phyloP scores from a whole-genome alignment of 164 flowering plant species.

The Stephania japonica region DNA sequence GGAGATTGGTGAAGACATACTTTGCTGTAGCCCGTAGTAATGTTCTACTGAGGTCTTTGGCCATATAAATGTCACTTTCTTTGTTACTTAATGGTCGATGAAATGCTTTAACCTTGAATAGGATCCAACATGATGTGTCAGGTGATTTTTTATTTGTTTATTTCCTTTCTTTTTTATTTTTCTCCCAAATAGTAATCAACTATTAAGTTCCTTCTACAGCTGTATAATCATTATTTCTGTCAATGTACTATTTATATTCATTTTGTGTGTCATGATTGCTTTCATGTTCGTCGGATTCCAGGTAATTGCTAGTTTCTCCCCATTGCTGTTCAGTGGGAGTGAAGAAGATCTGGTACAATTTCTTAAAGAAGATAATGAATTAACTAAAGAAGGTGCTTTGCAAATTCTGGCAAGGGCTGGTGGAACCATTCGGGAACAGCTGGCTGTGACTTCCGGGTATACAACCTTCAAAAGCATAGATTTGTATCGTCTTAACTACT shows the following conservation, averaged over 20 bases:
- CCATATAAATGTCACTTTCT: neutral
- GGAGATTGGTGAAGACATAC: too few relatives aligned
- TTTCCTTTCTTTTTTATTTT: too few relatives aligned
- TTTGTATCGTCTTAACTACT: neutral
- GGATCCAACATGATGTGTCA: neutral
- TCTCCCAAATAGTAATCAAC: too few relatives aligned
- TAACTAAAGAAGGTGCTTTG: conserved; percentile 77
- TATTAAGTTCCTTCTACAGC: neutral
- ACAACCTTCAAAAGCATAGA: conserved; percentile 5
- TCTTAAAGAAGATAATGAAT: conserved; percentile 85
- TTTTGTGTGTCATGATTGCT: neutral
- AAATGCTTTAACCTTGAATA: too few relatives aligned
- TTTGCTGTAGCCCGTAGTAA: too few relatives aligned
- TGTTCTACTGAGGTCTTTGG: too few relatives aligned
- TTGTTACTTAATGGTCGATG: neutral
- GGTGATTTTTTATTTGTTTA: neutral
- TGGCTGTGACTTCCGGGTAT: conserved; percentile 71
- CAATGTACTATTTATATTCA: neutral
- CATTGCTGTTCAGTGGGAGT: conserved; percentile 57
- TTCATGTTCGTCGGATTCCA: conserved; percentile 22
- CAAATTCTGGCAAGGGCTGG: conserved; percentile 93
- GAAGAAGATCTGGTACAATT: conserved; percentile 70
- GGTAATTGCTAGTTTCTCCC: conserved; percentile 78
- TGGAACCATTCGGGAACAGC: conserved; percentile 81
- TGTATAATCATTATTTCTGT: neutral